Percentiles rank a stretch among this genome's conserved stretches.
These are phyloP conservation scores for Pythium brachiatum DNA, from an alignment of 352 stramenopile species.

Conservation along the genomic window DNA sequence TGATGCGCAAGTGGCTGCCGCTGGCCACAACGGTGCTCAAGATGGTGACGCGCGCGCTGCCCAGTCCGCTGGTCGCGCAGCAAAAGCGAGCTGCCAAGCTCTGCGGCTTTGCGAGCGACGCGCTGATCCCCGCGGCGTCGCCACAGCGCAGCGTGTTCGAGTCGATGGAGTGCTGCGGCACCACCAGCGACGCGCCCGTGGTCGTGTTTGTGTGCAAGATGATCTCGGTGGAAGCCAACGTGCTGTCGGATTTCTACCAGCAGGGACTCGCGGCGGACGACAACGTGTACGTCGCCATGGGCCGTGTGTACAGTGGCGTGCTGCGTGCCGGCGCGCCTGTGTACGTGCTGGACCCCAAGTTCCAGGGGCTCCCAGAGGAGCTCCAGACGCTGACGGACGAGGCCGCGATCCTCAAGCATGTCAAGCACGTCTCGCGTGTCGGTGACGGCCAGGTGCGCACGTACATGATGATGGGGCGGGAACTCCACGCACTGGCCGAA, in stretches of 20 bases:
- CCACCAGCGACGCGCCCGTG: slow-evolving; percentile 54
- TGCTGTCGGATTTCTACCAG: slow-evolving; percentile 76
- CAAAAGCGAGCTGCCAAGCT: slow-evolving; percentile 66
- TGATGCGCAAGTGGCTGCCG: slow-evolving; percentile 91
- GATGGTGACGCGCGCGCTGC: slow-evolving; percentile 88
- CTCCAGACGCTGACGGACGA: slow-evolving; percentile 21
- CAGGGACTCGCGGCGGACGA: slow-evolving; percentile 44
- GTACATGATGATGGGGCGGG: slow-evolving; percentile 93
- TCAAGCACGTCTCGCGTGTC: slow-evolving; percentile 64
- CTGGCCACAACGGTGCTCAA: slow-evolving; percentile 83
- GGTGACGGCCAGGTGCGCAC: slow-evolving; percentile 50
- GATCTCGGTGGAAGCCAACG: slow-evolving; percentile 82
- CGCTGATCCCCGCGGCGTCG: not conserved
- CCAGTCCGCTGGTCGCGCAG: slow-evolving; percentile 75
- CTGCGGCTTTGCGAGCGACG: slow-evolving; percentile 34
- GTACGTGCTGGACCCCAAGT: slow-evolving; percentile 90
- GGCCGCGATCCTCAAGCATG: slow-evolving; percentile 30
- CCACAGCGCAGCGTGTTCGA: slow-evolving; percentile 42
- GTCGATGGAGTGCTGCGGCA: slow-evolving; percentile 59
- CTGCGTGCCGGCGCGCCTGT: slow-evolving; percentile 56
- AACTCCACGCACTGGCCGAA: slow-evolving; percentile 68
- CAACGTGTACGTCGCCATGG: slow-evolving; percentile 90
- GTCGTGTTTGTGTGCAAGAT: slow-evolving; percentile 94
- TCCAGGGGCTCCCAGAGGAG: slow-evolving; percentile 44
- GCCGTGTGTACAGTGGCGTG: slow-evolving; percentile 88